A percentile compares a stretch with the other conserved stretches of the same genome.
Conservation (phyloP, 192 early-diverging fungal genomes). For the Dispira simplex region DNA sequence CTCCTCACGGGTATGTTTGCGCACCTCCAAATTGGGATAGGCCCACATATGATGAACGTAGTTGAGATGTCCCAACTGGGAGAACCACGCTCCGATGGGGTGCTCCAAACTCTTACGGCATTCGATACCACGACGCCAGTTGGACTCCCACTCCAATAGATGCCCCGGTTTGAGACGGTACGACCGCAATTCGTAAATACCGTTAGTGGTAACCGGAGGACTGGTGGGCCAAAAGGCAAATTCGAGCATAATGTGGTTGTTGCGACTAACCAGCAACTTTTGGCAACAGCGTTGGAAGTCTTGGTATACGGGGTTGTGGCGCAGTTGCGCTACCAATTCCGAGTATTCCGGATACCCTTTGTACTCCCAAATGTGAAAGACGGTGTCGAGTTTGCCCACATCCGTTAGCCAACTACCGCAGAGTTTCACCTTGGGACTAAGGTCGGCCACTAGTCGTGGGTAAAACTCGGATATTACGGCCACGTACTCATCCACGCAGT, state of each 20-base stretch:
- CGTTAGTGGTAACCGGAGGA: slow-evolving; percentile 55
- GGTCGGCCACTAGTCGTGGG: slow-evolving; percentile 58
- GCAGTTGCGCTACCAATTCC: slow-evolving; percentile 39
- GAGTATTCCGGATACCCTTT: slow-evolving; percentile 71
- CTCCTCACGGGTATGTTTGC: slow-evolving; percentile 79
- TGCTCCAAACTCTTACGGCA: slow-evolving; percentile 75
- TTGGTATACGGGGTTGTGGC: slow-evolving; percentile 45
- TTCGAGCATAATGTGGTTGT: slow-evolving; percentile 79
- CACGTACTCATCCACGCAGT: slow-evolving; percentile 73
- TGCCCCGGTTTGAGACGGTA: slow-evolving; percentile 78
- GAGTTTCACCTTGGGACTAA: slow-evolving; percentile 57
- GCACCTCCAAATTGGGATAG: slow-evolving; percentile 73
- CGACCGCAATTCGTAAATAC: slow-evolving; percentile 84
- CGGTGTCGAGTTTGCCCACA: slow-evolving; percentile 77
- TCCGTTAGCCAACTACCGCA: slow-evolving; percentile 82
- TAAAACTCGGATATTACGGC: slow-evolving; percentile 59
- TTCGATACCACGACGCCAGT: slow-evolving; percentile 80
- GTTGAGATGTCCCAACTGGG: slow-evolving; percentile 74
- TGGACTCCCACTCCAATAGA: slow-evolving; percentile 83
- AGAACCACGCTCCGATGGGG: slow-evolving; percentile 94
- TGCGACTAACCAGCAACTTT: slow-evolving; percentile 51
- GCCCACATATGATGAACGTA: slow-evolving; percentile 88
- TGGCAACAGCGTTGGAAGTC: slow-evolving; percentile 48
- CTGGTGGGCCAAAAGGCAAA: slow-evolving; percentile 83
- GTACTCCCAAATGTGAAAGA: slow-evolving; percentile 87